Percentiles rank a stretch among this genome's conserved stretches.
Evolutionary conservation across 2,329 filamentous ascomycete species (phyloP).

Genomic region (Colletotrichum gloeosporioides): DNA sequence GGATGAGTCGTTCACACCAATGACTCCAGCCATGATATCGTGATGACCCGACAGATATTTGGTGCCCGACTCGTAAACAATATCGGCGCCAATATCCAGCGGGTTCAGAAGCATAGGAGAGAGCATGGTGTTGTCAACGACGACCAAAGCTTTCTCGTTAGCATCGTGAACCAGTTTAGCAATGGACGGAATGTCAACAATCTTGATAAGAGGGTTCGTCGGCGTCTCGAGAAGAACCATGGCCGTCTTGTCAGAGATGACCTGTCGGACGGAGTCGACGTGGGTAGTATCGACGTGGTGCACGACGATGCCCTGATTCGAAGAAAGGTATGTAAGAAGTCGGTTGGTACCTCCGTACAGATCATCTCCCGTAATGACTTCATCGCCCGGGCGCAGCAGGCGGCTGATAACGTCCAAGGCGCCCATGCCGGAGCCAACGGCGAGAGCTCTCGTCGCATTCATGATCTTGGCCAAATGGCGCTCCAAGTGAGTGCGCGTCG

Average conservation of each 20-base stretch:
- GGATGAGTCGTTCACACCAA: constrained; percentile 83
- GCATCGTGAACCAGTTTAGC: constrained; percentile 76
- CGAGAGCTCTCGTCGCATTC: constrained; percentile 89
- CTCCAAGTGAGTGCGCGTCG: constrained; percentile 94
- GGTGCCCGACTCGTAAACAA: constrained; percentile 96
- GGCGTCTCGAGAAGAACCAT: constrained; percentile 97
- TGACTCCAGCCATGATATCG: constrained; percentile 98
- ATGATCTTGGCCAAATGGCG: constrained; percentile 98
- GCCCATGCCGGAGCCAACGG: constrained; percentile 96
- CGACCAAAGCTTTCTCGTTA: constrained; percentile 81
- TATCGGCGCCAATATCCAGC: constrained; percentile 90
- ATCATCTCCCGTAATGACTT: constrained; percentile 96
- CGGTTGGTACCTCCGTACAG: constrained; percentile 96
- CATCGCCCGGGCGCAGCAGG: constrained; percentile 87
- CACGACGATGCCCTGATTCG: constrained; percentile 89
- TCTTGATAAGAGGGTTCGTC: constrained; percentile 97
- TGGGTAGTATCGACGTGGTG: constrained; percentile 96
- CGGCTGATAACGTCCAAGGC: constrained; percentile 96
- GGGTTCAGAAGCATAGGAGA: constrained; percentile 94
- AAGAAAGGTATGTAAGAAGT: constrained; percentile 87
- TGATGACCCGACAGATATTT: constrained; percentile 98
- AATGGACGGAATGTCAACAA: constrained; percentile 88
- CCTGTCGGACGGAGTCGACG: constrained; percentile 70
- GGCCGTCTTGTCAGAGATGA: constrained; percentile 80
- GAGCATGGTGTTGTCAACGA: constrained; percentile 99